phyloP scores from a whole-genome alignment of 495 filamentous ascomycete genomes.

The Aspergillus saccharolyticus region DNA sequence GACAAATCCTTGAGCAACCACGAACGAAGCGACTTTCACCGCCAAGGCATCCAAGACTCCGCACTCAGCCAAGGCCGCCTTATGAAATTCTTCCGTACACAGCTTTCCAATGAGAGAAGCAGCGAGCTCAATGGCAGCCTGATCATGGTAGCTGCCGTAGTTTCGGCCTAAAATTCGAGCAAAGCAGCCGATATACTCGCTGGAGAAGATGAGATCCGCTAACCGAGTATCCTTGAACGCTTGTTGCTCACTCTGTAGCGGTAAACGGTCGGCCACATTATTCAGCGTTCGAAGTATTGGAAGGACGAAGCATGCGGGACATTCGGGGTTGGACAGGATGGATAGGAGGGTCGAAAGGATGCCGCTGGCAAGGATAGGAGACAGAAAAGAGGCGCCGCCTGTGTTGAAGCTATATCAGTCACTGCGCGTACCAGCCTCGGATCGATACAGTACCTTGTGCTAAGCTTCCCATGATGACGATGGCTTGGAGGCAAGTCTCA shows the following conservation, averaged over 20 bases:
- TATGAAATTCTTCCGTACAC: constrained; percentile 64
- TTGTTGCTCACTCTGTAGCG: constrained; percentile 43
- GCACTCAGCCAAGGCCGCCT: constrained; percentile 58
- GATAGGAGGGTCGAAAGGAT: constrained; percentile 63
- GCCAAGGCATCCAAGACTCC: constrained; percentile 79
- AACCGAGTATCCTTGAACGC: constrained; percentile 46
- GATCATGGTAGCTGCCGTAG: constrained; percentile 41
- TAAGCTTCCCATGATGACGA: constrained; percentile 76
- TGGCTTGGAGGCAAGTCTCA: constrained; percentile 67
- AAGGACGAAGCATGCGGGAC: constrained; percentile 59
- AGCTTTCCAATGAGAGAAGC: constrained; percentile 65
- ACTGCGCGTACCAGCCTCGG: neutral
- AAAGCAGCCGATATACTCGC: constrained; percentile 53
- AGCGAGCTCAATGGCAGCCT: constrained; percentile 64
- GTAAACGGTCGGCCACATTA: constrained; percentile 63
- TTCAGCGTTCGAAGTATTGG: constrained; percentile 71
- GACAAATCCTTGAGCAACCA: constrained; percentile 61
- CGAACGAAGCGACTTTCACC: constrained; percentile 67
- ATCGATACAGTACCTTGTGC: constrained; percentile 66
- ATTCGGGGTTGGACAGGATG: constrained; percentile 59
- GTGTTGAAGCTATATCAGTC: constrained; percentile 16
- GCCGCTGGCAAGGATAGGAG: constrained; percentile 61
- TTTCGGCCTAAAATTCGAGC: constrained; percentile 59
- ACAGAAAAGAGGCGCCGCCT: constrained; percentile 79
- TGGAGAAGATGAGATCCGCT: constrained; percentile 59